Conservation (phyloP, 495 filamentous ascomycete species). For the Terfezia boudieri region DNA sequence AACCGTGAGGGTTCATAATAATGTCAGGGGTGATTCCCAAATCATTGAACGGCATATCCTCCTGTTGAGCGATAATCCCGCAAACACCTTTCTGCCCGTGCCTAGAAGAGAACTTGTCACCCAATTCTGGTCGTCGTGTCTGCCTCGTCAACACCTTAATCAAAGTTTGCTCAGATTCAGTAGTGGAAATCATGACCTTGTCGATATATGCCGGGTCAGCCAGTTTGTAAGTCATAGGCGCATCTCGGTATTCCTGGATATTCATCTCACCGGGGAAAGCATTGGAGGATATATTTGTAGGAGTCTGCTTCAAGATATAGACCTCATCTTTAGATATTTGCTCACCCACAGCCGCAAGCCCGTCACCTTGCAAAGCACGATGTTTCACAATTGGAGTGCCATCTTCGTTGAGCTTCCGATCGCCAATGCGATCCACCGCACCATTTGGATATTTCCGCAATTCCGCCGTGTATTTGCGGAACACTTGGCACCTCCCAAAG, state of each 20-base stretch:
- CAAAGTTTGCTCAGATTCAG: conserved; percentile 55
- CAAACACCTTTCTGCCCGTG: conserved; percentile 99
- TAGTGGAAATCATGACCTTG: conserved; percentile 74
- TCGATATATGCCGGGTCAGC: conserved; percentile 74
- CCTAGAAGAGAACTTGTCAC: conserved; percentile 95
- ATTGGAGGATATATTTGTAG: conserved; percentile 45
- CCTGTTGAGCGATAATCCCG: conserved; percentile 83
- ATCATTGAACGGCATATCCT: conserved; percentile 93
- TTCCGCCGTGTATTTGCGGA: conserved; percentile 61
- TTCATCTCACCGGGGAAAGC: conserved; percentile 4
- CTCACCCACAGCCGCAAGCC: conserved; percentile 62
- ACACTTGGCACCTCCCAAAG: conserved; percentile 89
- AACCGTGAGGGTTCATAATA: conserved; percentile 99
- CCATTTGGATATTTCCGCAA: conserved; percentile 66
- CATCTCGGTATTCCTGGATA: conserved; percentile 34
- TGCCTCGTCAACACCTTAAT: conserved; percentile 86
- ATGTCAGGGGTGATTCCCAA: conserved; percentile 79
- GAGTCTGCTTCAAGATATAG: conserved; percentile 70
- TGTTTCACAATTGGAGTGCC: conserved; percentile 42
- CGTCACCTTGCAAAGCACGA: conserved; percentile 50
- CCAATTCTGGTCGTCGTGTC: conserved; percentile 78
- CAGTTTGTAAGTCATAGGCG: conserved; percentile 59
- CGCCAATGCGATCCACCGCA: conserved; percentile 46
- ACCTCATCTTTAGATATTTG: conserved; percentile 50
- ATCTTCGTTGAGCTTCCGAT: conserved; percentile 26